phyloP scores from a whole-genome alignment of 176 grass and related monocot genomes.

The Hordeum vulgare region MorexV3_pseudomolecules_assembly NC_058521.1:598257148-598257647 shows the following conservation, averaged over 20 bases:
- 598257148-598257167: not conserved
- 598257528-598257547: too few species aligned
- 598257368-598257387: not conserved
- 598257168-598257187: not conserved
- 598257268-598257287: conserved; percentile 38
- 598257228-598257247: conserved; percentile 64
- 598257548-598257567: too few species aligned
- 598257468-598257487: too few species aligned
- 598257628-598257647: too few species aligned
- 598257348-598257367: not conserved
- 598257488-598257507: too few species aligned
- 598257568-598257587: too few species aligned
- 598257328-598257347: not conserved
- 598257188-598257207: not conserved
- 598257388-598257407: not conserved
- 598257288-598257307: not conserved
- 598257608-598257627: too few species aligned
- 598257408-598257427: not conserved
- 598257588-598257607: too few species aligned
- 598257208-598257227: conserved; percentile 62
- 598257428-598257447: not conserved
- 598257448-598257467: too few species aligned
- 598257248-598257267: conserved; percentile 49
- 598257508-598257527: too few species aligned
- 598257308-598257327: too few species aligned